Base-by-base conservation (phyloP, 2,329 filamentous ascomycete species). In the Xenosphaeropsis pyriputrescens region DNA sequence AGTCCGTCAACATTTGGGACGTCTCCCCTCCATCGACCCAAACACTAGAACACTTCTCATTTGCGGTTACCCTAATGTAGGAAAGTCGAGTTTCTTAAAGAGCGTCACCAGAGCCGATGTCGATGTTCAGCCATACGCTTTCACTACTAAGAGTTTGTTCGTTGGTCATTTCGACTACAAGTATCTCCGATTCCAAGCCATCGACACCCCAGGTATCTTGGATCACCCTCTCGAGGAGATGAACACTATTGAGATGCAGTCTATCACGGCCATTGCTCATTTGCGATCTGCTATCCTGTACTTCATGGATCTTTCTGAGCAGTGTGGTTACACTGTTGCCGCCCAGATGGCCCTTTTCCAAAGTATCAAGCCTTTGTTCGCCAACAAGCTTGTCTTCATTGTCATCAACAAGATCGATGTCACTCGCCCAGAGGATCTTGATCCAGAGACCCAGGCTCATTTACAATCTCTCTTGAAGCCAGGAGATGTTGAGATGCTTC, bases 201-300 rank as follows among this genome's bases (percentile, higher is more conserved):
- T 98, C 50, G 91, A 98, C 62, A 98, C 91, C 9, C 89, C 89
- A n/a, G 91, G 91, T 68, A 94, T 98, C 49, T 67, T 98, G 43
- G 91, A 98, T 52, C 91, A 98, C 58, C 88, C 89, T 29, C 75
- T 98, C 7, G 91, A 96, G 63, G 91, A 96, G 65, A 98, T 96
- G 91, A 94, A 95, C 65, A 96, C 91, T 3, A 98, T 98, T 56
- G 91, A 98, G 63, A 96, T 96, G 85, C 91, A 96, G 68, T 83
- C 83, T 44, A 95, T 98, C 49, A 96, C 89, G 14, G 91, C 93
- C 9, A 94, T 98, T 64, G 91, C 91, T 37, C 93, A 98, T 67
- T 69, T 98, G 56, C 76, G 89, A 51, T 93, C 88, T 32, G 89
- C 89, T 40, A 93, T 98, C 46, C 68, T 96, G 42, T 96, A 96